Base-by-base conservation (phyloP, 2,329 filamentous ascomycete species). In the Aureobasidium sp. region DNA sequence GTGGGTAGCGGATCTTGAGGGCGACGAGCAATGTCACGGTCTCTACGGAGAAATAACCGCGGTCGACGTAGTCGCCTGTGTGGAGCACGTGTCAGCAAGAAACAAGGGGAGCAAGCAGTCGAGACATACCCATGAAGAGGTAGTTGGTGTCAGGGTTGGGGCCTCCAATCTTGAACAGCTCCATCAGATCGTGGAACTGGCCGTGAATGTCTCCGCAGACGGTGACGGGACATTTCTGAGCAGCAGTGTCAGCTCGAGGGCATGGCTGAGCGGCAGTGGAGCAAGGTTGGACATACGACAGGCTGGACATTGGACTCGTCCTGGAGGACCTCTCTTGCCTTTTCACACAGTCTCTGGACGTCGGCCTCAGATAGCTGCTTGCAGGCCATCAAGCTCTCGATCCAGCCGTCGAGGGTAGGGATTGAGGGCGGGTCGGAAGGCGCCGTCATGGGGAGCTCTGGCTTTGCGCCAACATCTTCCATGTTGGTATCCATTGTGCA, bases 151-250 rank as follows among this genome's bases (percentile, higher is more conserved):
- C 94, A 68, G 94, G 94, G 74, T 96, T 97, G 64, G 92, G 91
- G 61, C 94, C 94, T 69, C 94, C 94, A 76, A 99, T 97, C 81
- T 96, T 95, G 84, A 99, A 99, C 60, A 99, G 86, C 80, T 99
- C 94, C 91, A 99, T 97, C 76, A 99, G 79, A 74, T 99, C 94
- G 77, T 97, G 93, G 76, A 97, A 97, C 78, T 99, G 94, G 68
- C 94, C 94, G 78, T 99, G 94, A 75, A 99, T 99, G 78, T 99
- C 94, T 75, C 94, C 94, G 77, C 94, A 97, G 66, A 99, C 94
- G 62, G 94, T 99, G 68, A 97, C 94, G 48, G 94, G 94, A 76
- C 93, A 97, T 93, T 97, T 97, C 76, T 78, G 64, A 27, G 58
- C 27, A 36, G 37, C 11, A 60, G 45, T 48, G 56, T 60, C 41